phyloP scores from a whole-genome alignment of 345 rosid species.

The Lenwebbia sp. region DNA sequence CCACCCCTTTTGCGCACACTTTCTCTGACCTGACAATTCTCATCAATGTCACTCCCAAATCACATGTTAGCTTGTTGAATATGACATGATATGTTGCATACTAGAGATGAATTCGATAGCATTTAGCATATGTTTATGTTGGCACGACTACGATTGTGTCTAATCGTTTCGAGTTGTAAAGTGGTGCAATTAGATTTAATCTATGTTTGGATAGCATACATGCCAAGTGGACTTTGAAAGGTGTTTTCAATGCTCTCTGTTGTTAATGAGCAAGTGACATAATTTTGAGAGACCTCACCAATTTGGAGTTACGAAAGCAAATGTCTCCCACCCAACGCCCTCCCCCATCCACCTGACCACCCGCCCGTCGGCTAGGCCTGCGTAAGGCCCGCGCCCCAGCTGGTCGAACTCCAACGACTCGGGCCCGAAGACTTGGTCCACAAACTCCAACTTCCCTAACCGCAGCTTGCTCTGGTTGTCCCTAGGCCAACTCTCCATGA shows the following conservation, averaged over 20 bases:
- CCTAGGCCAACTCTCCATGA: constrained; percentile 78
- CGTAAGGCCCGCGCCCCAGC: constrained; percentile 76
- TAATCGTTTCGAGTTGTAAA: not conserved
- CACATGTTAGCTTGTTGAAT: not conserved
- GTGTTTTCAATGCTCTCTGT: not conserved
- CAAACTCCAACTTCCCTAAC: constrained; percentile 68
- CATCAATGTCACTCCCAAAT: not conserved
- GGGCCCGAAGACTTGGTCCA: constrained; percentile 70
- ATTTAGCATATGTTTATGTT: not conserved
- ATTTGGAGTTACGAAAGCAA: constrained; percentile 57
- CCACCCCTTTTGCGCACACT: constrained; percentile 59
- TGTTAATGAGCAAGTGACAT: not conserved
- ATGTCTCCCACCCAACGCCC: constrained; percentile 74
- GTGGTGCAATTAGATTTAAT: not conserved
- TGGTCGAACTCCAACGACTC: constrained; percentile 87
- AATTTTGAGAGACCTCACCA: constrained; percentile 29
- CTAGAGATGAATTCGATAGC: not conserved
- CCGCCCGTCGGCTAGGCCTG: constrained; percentile 87
- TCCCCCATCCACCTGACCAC: constrained; percentile 97
- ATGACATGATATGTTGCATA: not conserved
- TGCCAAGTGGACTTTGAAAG: not conserved
- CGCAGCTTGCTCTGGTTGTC: constrained; percentile 59
- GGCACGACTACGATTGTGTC: not conserved
- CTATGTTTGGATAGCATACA: not conserved
- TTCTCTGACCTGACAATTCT: constrained; percentile 61